These are phyloP conservation scores for Ciborinia camelliae DNA, from an alignment of 2,329 filamentous ascomycete species.

Conservation along the genomic window DNA sequence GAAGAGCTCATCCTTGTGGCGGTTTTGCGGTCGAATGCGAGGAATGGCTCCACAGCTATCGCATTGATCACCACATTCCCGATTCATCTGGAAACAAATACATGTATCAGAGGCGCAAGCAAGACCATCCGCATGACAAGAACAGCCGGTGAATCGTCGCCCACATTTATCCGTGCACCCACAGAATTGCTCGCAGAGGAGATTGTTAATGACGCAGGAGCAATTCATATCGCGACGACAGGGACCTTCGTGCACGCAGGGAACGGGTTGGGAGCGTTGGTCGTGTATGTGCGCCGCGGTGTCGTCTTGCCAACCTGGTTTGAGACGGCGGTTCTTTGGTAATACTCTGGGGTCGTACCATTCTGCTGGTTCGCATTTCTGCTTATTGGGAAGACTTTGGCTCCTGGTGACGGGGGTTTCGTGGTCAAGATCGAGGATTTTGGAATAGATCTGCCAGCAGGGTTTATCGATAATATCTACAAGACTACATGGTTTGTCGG, in stretches of 20 bases:
- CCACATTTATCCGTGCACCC: constrained; percentile 59
- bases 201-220: constrained; percentile 55
- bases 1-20: constrained; percentile 55
- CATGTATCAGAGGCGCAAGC: constrained; percentile 60
- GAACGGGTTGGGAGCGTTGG: constrained; percentile 45
- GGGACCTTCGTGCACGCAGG: constrained; percentile 65
- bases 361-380: constrained; percentile 22
- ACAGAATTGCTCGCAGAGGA: constrained; percentile 73
- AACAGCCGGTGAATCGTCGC: constrained; percentile 64
- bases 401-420: neutral
- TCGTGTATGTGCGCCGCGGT: constrained; percentile 32
- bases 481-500: constrained; percentile 25
- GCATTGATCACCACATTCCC: constrained; percentile 80
- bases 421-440: constrained; percentile 21
- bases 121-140: constrained; percentile 59
- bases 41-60: constrained; percentile 65
- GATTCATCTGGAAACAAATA: constrained; percentile 67
- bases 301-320: constrained; percentile 28
- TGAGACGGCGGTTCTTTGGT: constrained; percentile 19
- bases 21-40: constrained; percentile 66
- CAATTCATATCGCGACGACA: constrained; percentile 55
- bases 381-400: neutral
- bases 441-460: constrained; percentile 31
- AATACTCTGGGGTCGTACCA: constrained; percentile 36
- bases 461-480: constrained; percentile 27